Base-by-base conservation (phyloP, 2,329 filamentous ascomycete genomes). In the Colletotrichum sp. region DNA sequence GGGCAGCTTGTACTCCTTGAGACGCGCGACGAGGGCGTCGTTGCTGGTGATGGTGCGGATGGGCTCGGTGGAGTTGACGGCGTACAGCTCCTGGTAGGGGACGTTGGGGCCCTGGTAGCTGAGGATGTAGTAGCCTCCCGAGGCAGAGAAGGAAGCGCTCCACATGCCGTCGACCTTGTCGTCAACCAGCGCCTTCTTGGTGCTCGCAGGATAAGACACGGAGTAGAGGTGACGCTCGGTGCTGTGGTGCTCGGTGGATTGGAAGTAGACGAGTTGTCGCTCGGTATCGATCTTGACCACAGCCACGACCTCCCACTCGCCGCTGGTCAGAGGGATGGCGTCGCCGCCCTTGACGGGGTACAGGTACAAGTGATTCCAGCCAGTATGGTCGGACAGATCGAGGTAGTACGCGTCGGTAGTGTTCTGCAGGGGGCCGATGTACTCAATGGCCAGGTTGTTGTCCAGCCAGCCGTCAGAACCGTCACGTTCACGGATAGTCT, bases 161-260 rank as follows among this genome's bases (percentile, higher is more conserved):
- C 91, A 95, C 79, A 89, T 90, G 1, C 89, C 93, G 0, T 91
- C 83, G 1, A 90, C 85, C 0, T 84, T 87, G 70, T 93, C 90
- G 69, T 94, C 90, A 6, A 94, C 93, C 0, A 94, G 88, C 1
- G 92, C 83, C 8, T 87, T 92, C 60, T 90, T 89, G 77, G 89
- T 84, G 12, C 86, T 85, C 0, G 87, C 90, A 6, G 85, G 84
- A 79, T 91, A 92, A 0, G 90, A 92, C 13, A 94, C 90, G 4
- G 90, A 93, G 85, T 93, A 95, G 7, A 95, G 79, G 78, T 95
- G 93, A 3, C 91, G 88, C 81, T 94, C 92, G 1, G 92, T 94
- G 76, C 90, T 92, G 85, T 94, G 92, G 59, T 87, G 88, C 79
- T 93, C 90, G 0, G 92, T 93, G 2, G 93, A 93, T 4, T 89